Base-by-base conservation (phyloP, 1,284 basidiomycete species). In the Lignosus rhinocerotis region DNA sequence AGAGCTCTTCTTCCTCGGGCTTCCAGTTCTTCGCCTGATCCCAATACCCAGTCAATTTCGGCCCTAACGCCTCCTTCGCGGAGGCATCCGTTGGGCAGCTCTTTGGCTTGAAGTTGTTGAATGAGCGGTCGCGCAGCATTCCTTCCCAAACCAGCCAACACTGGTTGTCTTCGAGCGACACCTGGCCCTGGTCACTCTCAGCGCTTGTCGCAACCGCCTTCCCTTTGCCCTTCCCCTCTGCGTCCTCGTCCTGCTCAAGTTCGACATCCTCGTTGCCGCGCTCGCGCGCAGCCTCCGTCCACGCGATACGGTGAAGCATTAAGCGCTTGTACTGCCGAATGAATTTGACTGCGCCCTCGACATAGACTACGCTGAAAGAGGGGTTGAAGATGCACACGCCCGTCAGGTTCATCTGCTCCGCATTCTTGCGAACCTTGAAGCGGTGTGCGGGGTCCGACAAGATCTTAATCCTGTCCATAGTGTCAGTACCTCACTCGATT, bases 341-440 rank as follows among this genome's bases (percentile, higher is more conserved):
- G 60, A 88, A 90, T 75, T 93, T 96, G 38, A 82, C 77, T 0
- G 91, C 90, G 25, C 97, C 97, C 73, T 99, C 97, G 53, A 98
- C 93, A 61, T 98, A 90, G 32, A 99, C 87, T 73, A 99, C 80
- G 62, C 86, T 90, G 80, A 98, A 98, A 32, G 82, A 75, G 0
- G 93, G 91, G 69, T 95, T 87, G 80, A 94, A 95, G 67, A 98
- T 88, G 67, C 90, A 92, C 21, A 96, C 76, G 4, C 97, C 96
- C 0, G 93, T 91, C 16, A 99, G 80, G 59, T 85, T 87, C 71
- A 90, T 80, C 73, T 98, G 94, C 70, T 96, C 89, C 2, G 96
- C 96, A 69, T 98, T 99, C 80, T 92, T 93, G 60, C 92, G 87
- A 42, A 98, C 92, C 78, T 99, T 99, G 83, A 95, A 98, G 63